Percentiles rank a stretch among this genome's conserved stretches.
Conservation (phyloP, 208 protist genomes). For the Leishmania turanica region DNA sequence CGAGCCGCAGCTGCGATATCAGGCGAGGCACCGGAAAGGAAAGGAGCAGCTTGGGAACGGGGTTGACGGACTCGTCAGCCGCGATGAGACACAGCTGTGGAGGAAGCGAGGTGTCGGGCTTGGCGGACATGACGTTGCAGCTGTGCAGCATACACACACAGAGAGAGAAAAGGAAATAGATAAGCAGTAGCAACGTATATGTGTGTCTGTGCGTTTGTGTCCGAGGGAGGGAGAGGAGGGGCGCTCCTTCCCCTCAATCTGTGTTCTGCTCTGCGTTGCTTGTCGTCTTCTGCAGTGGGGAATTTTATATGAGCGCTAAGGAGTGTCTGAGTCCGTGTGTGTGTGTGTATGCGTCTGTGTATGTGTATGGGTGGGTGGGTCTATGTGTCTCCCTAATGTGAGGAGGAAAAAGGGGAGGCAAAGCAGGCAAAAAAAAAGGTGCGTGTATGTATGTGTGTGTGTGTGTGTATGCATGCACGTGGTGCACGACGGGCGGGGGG, state of each 20-base stretch:
- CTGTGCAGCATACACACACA: background rate
- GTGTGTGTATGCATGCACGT: background rate
- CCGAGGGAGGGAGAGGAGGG: background rate
- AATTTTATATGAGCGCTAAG: background rate
- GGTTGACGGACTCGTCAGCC: slow-evolving; percentile 36
- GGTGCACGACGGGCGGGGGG: background rate
- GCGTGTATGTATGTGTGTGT: background rate
- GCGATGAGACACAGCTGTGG: slow-evolving; percentile 33
- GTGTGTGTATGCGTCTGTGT: background rate
- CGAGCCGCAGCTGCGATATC: slow-evolving; percentile 29
- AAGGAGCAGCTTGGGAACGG: slow-evolving; percentile 48
- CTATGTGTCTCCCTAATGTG: background rate
- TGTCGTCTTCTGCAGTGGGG: background rate
- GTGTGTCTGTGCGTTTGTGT: background rate
- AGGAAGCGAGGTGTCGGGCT: background rate
- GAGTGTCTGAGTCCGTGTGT: background rate
- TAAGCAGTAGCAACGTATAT: background rate
- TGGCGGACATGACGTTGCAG: background rate
- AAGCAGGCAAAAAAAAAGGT: too few relatives aligned
- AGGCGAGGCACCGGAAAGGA: slow-evolving; percentile 48
- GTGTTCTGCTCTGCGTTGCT: background rate
- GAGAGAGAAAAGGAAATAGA: background rate
- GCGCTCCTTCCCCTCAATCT: background rate
- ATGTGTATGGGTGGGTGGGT: background rate
- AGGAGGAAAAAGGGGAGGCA: background rate